Conservation (phyloP, 768 basidiomycete species). For the Leucogyrophana mollusca region DNA sequence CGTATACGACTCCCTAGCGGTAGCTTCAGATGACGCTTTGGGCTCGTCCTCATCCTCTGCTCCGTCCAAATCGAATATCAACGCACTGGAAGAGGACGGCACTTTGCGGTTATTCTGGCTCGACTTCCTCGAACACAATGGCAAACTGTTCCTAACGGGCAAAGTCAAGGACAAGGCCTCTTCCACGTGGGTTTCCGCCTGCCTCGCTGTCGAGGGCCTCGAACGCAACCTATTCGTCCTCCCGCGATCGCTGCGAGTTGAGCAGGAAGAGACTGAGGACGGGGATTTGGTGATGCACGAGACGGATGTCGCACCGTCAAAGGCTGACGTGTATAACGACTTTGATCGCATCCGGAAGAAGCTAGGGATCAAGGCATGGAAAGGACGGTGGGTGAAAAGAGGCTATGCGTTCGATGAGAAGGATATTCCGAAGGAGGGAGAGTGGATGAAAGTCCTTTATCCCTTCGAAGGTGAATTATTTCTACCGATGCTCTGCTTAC, state of each 20-base stretch:
- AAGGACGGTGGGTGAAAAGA: conserved; percentile 80
- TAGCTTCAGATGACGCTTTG: conserved; percentile 58
- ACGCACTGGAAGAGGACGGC: conserved; percentile 80
- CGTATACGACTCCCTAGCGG: conserved; percentile 69
- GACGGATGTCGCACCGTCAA: conserved; percentile 71
- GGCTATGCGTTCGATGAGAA: conserved; percentile 91
- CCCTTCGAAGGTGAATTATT: conserved; percentile 70
- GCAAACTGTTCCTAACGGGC: conserved; percentile 84
- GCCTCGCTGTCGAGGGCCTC: conserved; percentile 80
- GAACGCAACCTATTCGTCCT: conserved; percentile 90
- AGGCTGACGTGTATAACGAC: conserved; percentile 75
- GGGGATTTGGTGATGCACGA: conserved; percentile 43
- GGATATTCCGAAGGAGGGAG: conserved; percentile 77
- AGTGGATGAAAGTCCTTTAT: conserved; percentile 95
- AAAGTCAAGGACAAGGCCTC: conserved; percentile 82
- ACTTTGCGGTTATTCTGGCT: conserved; percentile 94
- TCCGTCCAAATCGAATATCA: conserved; percentile 40
- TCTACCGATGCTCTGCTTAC: background rate
- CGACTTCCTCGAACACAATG: conserved; percentile 87
- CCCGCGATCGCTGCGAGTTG: conserved; percentile 66
- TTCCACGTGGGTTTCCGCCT: conserved; percentile 73
- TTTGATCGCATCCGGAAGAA: conserved; percentile 78
- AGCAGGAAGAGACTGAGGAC: conserved; percentile 26
- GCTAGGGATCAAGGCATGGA: conserved; percentile 72
- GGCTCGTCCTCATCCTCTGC: conserved; percentile 40